phyloP scores from a whole-genome alignment of 2,329 filamentous ascomycete genomes.

The Penicillium sp. region DNA sequence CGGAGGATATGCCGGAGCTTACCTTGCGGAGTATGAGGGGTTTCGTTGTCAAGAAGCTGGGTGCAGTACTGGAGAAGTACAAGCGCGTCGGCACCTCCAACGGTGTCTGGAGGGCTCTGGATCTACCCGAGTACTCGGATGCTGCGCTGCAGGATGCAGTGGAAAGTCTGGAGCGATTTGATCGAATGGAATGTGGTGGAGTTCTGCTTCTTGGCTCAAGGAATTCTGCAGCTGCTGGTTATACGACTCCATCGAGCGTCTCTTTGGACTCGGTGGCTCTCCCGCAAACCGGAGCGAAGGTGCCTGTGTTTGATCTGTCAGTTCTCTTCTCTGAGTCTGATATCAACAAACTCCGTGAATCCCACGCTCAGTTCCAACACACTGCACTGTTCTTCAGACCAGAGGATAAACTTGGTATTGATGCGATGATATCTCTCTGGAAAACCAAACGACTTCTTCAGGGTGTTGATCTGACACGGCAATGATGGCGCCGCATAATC shows the following conservation, averaged over 20 bases:
- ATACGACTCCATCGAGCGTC: background rate
- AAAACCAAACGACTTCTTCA: constrained; percentile 35
- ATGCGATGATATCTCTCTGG: constrained; percentile 40
- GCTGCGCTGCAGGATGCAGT: constrained; percentile 22
- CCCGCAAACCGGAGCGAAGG: constrained; percentile 26
- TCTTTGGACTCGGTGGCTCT: constrained; percentile 30
- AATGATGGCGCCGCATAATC: background rate
- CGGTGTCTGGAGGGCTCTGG: constrained; percentile 30
- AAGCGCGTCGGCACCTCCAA: constrained; percentile 15
- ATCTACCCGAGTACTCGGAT: constrained; percentile 19
- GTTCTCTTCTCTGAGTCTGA: constrained; percentile 31
- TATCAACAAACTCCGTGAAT: constrained; percentile 27
- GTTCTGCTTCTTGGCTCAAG: constrained; percentile 22
- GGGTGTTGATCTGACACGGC: background rate
- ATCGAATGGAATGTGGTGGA: constrained; percentile 32
- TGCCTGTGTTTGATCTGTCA: constrained; percentile 40
- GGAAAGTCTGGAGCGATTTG: constrained; percentile 19
- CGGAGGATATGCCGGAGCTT: constrained; percentile 48
- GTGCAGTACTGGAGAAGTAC: constrained; percentile 27
- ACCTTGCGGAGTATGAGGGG: constrained; percentile 39
- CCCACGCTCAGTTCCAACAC: constrained; percentile 30
- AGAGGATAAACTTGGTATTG: constrained; percentile 23
- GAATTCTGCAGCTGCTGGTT: background rate
- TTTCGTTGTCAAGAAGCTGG: constrained; percentile 37
- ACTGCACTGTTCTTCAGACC: constrained; percentile 38